These are phyloP conservation scores for Pezicula radicicola DNA, from an alignment of 2,329 filamentous ascomycete species.

Conservation along the genomic window DNA sequence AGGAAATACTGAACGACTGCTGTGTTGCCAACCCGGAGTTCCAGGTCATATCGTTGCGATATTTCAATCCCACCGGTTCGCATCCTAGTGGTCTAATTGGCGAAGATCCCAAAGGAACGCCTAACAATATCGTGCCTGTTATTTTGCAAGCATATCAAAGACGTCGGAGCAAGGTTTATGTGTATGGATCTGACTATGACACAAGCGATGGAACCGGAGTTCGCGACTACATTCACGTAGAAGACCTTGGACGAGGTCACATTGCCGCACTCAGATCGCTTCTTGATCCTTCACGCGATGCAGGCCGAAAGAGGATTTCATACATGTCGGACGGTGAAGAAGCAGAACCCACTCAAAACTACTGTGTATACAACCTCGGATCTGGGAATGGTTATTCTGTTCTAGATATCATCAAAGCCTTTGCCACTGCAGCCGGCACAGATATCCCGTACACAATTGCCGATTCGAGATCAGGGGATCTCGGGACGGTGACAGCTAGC, in stretches of 20 bases:
- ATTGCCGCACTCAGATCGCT: slow-evolving; percentile 50
- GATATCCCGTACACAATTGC: slow-evolving; percentile 35
- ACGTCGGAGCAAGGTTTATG: slow-evolving; percentile 47
- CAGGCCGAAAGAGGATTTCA: background rate
- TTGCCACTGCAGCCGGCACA: slow-evolving; percentile 33
- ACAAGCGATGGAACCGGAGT: slow-evolving; percentile 64
- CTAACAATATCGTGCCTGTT: slow-evolving; percentile 63
- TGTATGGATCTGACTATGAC: slow-evolving; percentile 64
- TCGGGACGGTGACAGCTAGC: slow-evolving; percentile 40
- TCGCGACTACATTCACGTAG: slow-evolving; percentile 67
- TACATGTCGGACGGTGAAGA: slow-evolving; percentile 13
- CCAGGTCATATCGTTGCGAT: slow-evolving; percentile 61
- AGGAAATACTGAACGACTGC: slow-evolving; percentile 62
- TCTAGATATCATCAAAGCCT: slow-evolving; percentile 38
- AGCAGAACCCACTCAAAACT: slow-evolving; percentile 30
- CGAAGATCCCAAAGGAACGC: slow-evolving; percentile 58
- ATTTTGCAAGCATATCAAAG: slow-evolving; percentile 60
- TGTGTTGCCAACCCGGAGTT: slow-evolving; percentile 57
- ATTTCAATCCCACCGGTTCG: slow-evolving; percentile 68
- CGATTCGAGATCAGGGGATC: slow-evolving; percentile 39
- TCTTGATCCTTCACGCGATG: slow-evolving; percentile 1
- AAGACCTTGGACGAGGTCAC: slow-evolving; percentile 62
- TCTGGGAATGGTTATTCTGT: slow-evolving; percentile 44
- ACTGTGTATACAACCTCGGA: slow-evolving; percentile 40
- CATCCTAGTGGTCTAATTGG: slow-evolving; percentile 61